Conservation (phyloP, 2,329 filamentous ascomycete genomes). For the Fusarium temperatum region DNA sequence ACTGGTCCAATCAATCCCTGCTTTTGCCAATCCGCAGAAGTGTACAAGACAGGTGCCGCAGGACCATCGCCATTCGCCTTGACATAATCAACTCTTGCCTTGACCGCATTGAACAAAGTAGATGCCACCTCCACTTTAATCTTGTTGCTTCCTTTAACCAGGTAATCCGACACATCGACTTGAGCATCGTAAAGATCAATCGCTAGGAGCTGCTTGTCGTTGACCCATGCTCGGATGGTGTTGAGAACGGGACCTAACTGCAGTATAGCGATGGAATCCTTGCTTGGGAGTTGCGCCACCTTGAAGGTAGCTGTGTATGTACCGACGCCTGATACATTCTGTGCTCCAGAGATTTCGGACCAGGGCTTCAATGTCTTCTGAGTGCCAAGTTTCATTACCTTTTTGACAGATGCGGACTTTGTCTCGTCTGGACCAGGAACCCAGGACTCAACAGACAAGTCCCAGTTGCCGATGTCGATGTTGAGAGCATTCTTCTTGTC, state of each 20-base stretch:
- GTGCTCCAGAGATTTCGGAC: background rate
- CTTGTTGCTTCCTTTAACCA: accelerated
- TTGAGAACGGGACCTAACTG: background rate
- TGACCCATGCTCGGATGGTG: background rate
- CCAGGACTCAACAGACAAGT: background rate
- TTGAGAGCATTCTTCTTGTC: background rate
- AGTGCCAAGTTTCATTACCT: background rate
- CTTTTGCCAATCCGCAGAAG: background rate
- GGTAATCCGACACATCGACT: background rate
- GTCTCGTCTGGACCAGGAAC: background rate
- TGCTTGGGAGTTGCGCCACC: background rate
- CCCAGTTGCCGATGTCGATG: background rate
- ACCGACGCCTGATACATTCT: accelerated
- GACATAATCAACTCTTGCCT: background rate
- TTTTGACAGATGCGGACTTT: background rate
- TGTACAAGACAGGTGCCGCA: background rate
- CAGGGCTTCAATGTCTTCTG: background rate
- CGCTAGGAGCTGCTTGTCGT: background rate
- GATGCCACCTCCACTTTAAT: background rate
- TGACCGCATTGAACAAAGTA: background rate
- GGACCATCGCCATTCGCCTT: background rate
- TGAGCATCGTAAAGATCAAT: background rate
- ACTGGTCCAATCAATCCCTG: background rate
- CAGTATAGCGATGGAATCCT: background rate
- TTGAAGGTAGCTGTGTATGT: background rate